Evolutionary conservation across 208 protist genomes (phyloP).

Genomic region (Herpetomonas samuelpessoai): DNA sequence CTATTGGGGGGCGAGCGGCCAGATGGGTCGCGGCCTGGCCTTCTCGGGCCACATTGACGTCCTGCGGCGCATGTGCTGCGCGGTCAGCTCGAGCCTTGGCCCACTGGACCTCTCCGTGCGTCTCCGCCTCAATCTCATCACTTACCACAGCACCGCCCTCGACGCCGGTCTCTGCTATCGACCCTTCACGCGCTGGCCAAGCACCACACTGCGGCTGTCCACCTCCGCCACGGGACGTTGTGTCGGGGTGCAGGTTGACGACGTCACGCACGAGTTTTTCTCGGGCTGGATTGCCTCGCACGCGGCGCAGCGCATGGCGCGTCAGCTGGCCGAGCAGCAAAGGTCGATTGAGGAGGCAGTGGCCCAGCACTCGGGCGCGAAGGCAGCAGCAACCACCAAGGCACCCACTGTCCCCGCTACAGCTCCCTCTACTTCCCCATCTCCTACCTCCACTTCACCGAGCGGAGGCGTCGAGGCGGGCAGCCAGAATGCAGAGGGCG

Average conservation of each 20-base stretch:
- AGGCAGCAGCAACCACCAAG: background rate
- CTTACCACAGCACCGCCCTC: constrained; percentile 65
- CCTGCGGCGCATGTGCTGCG: constrained; percentile 61
- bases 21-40: constrained; percentile 35
- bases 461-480: constrained; percentile 8
- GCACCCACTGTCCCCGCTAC: background rate
- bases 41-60: constrained; percentile 68
- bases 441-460: background rate
- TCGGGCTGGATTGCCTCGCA: constrained; percentile 8
- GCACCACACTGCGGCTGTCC: constrained; percentile 32
- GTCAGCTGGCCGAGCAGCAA: background rate
- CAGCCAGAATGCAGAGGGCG: constrained; percentile 7
- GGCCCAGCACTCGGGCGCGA: background rate
- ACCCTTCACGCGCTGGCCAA: constrained; percentile 28
- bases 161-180: constrained; percentile 55
- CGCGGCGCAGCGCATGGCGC: background rate
- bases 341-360: background rate
- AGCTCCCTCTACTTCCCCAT: background rate
- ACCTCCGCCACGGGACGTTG: constrained; percentile 41
- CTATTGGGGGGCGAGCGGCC: constrained; percentile 56
- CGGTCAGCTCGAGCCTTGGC: constrained; percentile 46
- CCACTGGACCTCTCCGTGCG: constrained; percentile 52
- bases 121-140: constrained; percentile 71
- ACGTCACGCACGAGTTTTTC: constrained; percentile 37
- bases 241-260: constrained; percentile 43